phyloP scores from a whole-genome alignment of 331 rosid species.

The Pyracantha coccinea region DNA sequence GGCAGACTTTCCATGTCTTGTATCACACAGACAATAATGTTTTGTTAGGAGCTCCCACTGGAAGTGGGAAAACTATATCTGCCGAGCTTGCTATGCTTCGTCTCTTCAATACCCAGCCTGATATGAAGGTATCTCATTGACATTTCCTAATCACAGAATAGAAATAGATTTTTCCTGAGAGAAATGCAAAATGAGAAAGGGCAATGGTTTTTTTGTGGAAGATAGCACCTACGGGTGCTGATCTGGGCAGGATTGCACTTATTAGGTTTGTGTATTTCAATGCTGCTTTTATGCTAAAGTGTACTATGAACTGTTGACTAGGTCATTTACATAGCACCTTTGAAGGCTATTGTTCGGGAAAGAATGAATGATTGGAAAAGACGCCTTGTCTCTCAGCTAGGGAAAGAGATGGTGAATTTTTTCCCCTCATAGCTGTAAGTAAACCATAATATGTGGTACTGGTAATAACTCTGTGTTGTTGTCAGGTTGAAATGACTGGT shows the following conservation, averaged over 20 bases:
- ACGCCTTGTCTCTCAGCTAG: constrained; percentile 75
- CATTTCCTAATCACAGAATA: not conserved
- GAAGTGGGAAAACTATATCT: constrained; percentile 98
- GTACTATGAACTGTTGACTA: constrained; percentile 14
- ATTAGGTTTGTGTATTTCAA: not conserved
- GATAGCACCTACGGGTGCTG: not conserved
- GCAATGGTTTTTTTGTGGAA: not conserved
- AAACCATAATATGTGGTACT: constrained; percentile 4
- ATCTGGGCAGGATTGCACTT: constrained; percentile 2
- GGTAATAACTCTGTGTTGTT: constrained; percentile 13
- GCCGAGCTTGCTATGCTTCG: constrained; percentile 98
- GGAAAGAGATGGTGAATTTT: constrained; percentile 66
- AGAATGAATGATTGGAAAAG: constrained; percentile 92
- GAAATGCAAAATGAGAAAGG: not conserved
- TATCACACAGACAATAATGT: constrained; percentile 90
- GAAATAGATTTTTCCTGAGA: not conserved
- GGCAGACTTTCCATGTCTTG: constrained; percentile 82
- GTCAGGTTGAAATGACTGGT: constrained; percentile 98
- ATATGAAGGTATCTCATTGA: constrained; percentile 74
- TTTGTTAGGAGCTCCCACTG: constrained; percentile 97
- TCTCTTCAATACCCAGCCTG: constrained; percentile 87
- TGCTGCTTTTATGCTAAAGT: constrained; percentile 12
- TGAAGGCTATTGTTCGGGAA: constrained; percentile 97
- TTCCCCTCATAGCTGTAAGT: not conserved
- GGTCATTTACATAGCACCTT: constrained; percentile 97